phyloP scores from a whole-genome alignment of 805 yeast species.

The Sungouiella blattae region DNA sequence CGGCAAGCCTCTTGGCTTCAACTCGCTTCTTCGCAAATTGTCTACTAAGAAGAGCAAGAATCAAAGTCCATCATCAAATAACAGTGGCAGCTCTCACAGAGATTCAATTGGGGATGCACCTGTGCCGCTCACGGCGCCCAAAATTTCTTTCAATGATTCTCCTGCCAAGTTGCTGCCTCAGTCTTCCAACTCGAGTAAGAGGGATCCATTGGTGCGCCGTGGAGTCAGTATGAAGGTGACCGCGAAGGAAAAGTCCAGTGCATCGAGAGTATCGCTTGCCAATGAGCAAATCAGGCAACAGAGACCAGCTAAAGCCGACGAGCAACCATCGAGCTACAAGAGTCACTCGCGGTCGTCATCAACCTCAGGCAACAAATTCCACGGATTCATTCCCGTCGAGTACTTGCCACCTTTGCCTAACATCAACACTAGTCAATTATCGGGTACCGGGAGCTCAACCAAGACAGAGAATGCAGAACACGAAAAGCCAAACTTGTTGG shows the following conservation, averaged over 20 bases:
- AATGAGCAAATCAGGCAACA: conserved; percentile 6
- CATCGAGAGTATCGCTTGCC: conserved; percentile 16
- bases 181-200: conserved; percentile 14
- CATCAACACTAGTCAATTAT: conserved; percentile 27
- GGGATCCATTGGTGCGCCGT: conserved; percentile 51
- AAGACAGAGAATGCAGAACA: conserved; percentile 3
- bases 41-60: conserved; percentile 29
- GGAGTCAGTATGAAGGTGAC: conserved; percentile 63
- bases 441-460: conserved; percentile 7
- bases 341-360: conserved; percentile 25
- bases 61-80: conserved; percentile 8
- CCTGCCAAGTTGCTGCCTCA: conserved; percentile 12
- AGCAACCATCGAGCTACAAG: conserved; percentile 24
- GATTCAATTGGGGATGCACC: conserved; percentile 4
- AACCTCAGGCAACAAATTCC: conserved; percentile 23
- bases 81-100: conserved; percentile 3
- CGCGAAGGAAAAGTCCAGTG: conserved; percentile 45
- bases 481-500: background rate
- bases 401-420: conserved; percentile 44
- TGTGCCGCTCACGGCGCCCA: conserved; percentile 13
- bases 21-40: conserved; percentile 34
- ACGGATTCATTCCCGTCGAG: conserved; percentile 41
- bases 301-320: background rate
- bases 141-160: conserved; percentile 1
- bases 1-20: conserved; percentile 25